Evolutionary conservation across 1,139 yeast species (phyloP).

Genomic region (Taphrina flavorubra): DNA sequence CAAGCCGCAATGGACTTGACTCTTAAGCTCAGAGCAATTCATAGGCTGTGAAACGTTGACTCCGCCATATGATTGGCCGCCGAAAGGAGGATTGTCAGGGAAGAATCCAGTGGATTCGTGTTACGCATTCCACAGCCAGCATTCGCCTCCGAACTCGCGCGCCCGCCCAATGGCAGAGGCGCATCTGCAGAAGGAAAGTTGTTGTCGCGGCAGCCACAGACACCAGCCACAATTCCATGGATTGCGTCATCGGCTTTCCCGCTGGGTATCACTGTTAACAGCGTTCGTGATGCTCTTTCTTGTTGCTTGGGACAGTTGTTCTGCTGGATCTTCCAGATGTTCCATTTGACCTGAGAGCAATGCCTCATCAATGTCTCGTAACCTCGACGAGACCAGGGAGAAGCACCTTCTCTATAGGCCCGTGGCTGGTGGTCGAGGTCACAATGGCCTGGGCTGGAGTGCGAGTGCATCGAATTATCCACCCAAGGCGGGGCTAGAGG

Average conservation of each 20-base stretch:
- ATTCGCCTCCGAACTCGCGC: neutral
- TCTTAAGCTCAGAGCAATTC: neutral
- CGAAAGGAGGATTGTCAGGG: neutral
- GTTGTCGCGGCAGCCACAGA: conserved; percentile 3
- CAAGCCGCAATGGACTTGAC: neutral
- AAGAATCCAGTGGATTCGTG: neutral
- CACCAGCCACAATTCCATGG: conserved; percentile 2
- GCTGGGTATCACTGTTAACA: too few relatives aligned
- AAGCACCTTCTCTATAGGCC: neutral
- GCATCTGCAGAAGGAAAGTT: conserved; percentile 9
- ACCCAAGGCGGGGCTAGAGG: conserved; percentile 1
- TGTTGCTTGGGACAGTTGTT: too few relatives aligned
- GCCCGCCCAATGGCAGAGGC: neutral
- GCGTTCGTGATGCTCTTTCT: too few relatives aligned
- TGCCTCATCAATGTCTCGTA: too few relatives aligned
- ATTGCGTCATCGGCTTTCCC: conserved; percentile 6
- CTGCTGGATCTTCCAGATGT: neutral
- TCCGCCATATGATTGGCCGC: too few relatives aligned
- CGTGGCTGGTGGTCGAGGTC: neutral
- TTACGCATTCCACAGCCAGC: conserved; percentile 7
- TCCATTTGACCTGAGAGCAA: neutral
- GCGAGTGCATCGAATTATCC: neutral
- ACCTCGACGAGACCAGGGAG: neutral
- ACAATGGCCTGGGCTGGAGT: neutral
- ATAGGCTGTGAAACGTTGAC: too few relatives aligned